These are phyloP conservation scores for Amanita pseudoporphyria DNA, from an alignment of 768 basidiomycete genomes.

Conservation along the genomic window DNA sequence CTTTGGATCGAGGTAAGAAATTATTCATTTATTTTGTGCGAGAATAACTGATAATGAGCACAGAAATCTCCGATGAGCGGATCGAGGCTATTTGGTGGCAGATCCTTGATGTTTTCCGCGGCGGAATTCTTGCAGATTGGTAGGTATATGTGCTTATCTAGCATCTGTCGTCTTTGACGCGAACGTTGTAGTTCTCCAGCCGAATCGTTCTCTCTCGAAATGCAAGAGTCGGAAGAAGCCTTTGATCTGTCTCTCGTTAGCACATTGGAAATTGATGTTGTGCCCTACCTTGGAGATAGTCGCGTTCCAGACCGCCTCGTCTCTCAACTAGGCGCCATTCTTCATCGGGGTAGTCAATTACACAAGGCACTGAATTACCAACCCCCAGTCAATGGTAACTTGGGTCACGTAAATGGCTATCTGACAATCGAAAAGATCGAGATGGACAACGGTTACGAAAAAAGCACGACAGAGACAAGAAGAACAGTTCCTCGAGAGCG, in stretches of 20 bases:
- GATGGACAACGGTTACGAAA: constrained; percentile 23
- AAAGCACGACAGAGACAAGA: constrained; percentile 55
- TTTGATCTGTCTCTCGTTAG: constrained; percentile 78
- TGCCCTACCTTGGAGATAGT: constrained; percentile 62
- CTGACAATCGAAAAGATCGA: constrained; percentile 27
- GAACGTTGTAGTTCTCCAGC: constrained; percentile 37
- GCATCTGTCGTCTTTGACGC: neutral
- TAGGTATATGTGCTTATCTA: constrained; percentile 22
- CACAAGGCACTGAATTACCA: constrained; percentile 28
- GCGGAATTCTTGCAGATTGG: constrained; percentile 82
- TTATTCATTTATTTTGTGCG: neutral
- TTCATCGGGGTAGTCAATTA: constrained; percentile 64
- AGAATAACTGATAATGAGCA: neutral
- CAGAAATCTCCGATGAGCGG: constrained; percentile 52
- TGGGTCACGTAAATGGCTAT: neutral
- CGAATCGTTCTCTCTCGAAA: constrained; percentile 47
- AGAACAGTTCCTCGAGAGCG: constrained; percentile 62
- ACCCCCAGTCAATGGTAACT: neutral
- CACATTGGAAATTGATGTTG: constrained; percentile 69
- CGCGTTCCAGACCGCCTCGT: constrained; percentile 68
- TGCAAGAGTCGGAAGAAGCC: constrained; percentile 71
- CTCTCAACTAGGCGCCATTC: constrained; percentile 53
- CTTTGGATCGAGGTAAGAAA: constrained; percentile 37
- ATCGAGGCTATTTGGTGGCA: constrained; percentile 83
- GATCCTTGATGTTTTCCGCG: constrained; percentile 70